Evolutionary conservation across 495 filamentous ascomycete species (phyloP), one percentile per base, ranked within the genome.

Genomic region (Penicillium ucsense): DNA sequence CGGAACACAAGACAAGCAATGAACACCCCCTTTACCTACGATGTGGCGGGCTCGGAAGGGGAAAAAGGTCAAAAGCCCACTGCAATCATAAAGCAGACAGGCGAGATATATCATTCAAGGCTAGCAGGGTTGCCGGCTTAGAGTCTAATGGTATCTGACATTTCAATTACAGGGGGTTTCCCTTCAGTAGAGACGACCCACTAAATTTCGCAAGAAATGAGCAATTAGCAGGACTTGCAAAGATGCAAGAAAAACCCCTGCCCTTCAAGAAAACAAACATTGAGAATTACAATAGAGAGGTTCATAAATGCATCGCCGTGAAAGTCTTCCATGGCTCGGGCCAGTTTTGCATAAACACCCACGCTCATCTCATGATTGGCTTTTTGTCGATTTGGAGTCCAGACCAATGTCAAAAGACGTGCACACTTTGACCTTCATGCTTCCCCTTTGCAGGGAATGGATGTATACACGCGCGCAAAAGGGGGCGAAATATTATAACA

Each of bases 101-200:
- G 39, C 39, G 45, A 34, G 45, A 49, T 32, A 43, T n/a, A 7
- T n/a, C 45, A 50, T 52, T 54, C 38, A 49, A 53, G 47, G 50
- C 56, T 35, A 35, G 41, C 40, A 29, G 35, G 43, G 30, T 34
- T 36, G 52, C 54, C 45, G 40, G 47, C 50, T 48, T 43, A 45
- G 54, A 45, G 38, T 60, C 51, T 62, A 55, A 57, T 60, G 53
- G 60, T 62, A 62, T 62, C 48, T 62, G 53, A 62, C 56, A 59
- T 50, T 45, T 39, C 40, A 51, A 55, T 20, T 20, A 35, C 34
- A 45, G 30, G 28, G 28, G 31, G 39, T n/a, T 41, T 31, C 41
- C 9, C 20, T 20, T 20, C 20, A 20, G 20, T 20, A 20, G 20
- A 20, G 20, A 20, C 20, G 20, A 20, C 20, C 20, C 20, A 20